Base-by-base conservation (phyloP, 2,329 filamentous ascomycete genomes). In the Penicillium sp. region DNA sequence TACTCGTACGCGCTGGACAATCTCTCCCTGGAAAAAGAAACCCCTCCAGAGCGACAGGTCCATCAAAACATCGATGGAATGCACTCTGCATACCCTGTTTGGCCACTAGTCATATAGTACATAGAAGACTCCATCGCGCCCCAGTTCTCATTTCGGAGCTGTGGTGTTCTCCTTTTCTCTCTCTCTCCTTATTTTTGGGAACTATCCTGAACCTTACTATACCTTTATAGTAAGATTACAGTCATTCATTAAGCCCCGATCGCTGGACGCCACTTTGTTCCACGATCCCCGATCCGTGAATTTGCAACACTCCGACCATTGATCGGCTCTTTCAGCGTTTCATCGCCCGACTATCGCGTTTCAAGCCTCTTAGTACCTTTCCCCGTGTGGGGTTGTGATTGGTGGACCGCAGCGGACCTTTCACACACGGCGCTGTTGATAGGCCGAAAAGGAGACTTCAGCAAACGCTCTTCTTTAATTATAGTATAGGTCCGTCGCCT, bases 251-350 rank as follows among this genome's bases (percentile, higher is more conserved):
- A n/a, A 44, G 31, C 18, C 21, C 27, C 43, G 43, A 44, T 47
- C 44, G 44, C 31, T 16, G 16, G 29, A 47, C 32, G 29, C 29
- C 43, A 44, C 38, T 18, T 10, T 16, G 24, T 39, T 32, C 40
- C 18, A 50, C 29, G 38, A 32, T 53, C 48, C 47, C 40, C 32
- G 39, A 7, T 47, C 31, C 29, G 50, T 47, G 36, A 57, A 54
- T 43, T 57, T 64, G 62, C 59, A 58, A 61, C 54, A 56, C 42
- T 57, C 43, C 54, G 44, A 47, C 16, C 48, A 47, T 56, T 43
- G 59, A 62, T 60, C 55, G 47, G 34, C 56, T 58, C 47, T 32
- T 39, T 48, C 24, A 56, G 55, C 47, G 64, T 67, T 65, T 65
- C 64, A 66, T 44, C 46, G 22, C 34, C 43, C 16, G 50, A 50